These are phyloP conservation scores for Colletotrichum australisinense DNA, from an alignment of 2,329 filamentous ascomycete species.

Conservation along the genomic window DNA sequence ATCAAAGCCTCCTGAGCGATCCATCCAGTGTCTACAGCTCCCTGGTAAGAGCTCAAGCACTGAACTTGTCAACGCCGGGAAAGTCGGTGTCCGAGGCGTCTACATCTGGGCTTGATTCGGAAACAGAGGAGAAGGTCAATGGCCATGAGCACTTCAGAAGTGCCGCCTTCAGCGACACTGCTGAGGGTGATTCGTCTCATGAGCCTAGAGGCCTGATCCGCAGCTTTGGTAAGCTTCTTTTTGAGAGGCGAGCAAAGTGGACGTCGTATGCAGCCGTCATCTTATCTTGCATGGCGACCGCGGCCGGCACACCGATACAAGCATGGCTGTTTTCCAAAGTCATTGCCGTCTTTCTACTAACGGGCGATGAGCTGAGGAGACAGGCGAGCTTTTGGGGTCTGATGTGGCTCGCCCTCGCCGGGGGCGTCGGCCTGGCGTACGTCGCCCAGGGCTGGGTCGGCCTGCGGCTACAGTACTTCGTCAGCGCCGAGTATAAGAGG, in stretches of 20 bases:
- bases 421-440: constrained; percentile 43
- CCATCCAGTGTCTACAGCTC: constrained; percentile 38
- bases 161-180: neutral
- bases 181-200: neutral
- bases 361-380: constrained; percentile 29
- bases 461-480: constrained; percentile 22
- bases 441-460: constrained; percentile 40
- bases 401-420: constrained; percentile 46
- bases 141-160: neutral
- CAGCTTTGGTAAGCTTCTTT: constrained; percentile 37
- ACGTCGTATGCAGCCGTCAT: constrained; percentile 40
- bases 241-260: constrained; percentile 39
- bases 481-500: constrained; percentile 36
- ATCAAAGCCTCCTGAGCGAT: constrained; percentile 36
- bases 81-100: neutral
- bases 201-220: constrained; percentile 25
- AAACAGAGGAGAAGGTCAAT: constrained; percentile 1
- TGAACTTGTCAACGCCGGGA: constrained; percentile 8
- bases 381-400: constrained; percentile 43
- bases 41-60: constrained; percentile 40
- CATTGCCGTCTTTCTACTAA: constrained; percentile 40
- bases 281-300: constrained; percentile 40
- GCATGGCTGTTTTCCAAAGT: constrained; percentile 45
- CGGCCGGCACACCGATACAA: constrained; percentile 42
- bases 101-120: constrained; percentile 4